These are phyloP conservation scores for Aspergillus texensis DNA, from an alignment of 2,329 filamentous ascomycete species.

Conservation along the genomic window DNA sequence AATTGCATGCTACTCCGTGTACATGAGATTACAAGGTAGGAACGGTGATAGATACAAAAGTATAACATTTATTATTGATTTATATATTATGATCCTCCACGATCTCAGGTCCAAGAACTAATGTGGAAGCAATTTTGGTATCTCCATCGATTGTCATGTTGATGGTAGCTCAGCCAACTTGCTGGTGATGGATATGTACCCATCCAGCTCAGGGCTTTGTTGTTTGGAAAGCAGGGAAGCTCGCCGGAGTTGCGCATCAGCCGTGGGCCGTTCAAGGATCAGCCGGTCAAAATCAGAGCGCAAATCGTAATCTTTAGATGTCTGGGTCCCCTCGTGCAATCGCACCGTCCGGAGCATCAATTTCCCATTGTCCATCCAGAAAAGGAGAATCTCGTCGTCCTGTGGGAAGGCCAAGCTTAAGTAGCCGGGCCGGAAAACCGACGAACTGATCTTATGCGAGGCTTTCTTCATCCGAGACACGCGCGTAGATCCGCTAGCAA, in stretches of 20 bases:
- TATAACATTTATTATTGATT: not conserved
- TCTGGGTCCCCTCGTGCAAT: slow-evolving; percentile 25
- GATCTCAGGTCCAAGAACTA: not conserved
- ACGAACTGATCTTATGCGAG: slow-evolving; percentile 32
- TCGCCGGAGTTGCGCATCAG: slow-evolving; percentile 17
- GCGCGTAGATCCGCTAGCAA: slow-evolving; percentile 29
- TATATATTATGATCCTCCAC: not conserved
- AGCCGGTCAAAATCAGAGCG: slow-evolving; percentile 36
- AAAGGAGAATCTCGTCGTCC: slow-evolving; percentile 21
- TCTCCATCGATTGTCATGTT: slow-evolving; percentile 4
- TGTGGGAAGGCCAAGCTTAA: slow-evolving; percentile 33
- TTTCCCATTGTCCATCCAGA: slow-evolving; percentile 26
- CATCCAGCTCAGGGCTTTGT: slow-evolving; percentile 17
- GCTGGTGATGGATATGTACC: slow-evolving; percentile 12
- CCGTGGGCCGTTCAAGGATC: slow-evolving; percentile 17
- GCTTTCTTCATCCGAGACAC: slow-evolving; percentile 35
- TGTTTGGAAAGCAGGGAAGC: slow-evolving; percentile 19
- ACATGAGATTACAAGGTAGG: not conserved
- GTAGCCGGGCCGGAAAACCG: slow-evolving; percentile 36
- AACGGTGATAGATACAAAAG: not conserved
- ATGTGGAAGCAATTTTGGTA: not conserved
- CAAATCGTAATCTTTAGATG: slow-evolving; percentile 35
- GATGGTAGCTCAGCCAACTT: slow-evolving; percentile 23
- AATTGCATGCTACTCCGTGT: not conserved
- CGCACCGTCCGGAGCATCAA: slow-evolving; percentile 33